phyloP scores from a whole-genome alignment of 2,329 filamentous ascomycete genomes.

The Penicillium olsonii region DNA sequence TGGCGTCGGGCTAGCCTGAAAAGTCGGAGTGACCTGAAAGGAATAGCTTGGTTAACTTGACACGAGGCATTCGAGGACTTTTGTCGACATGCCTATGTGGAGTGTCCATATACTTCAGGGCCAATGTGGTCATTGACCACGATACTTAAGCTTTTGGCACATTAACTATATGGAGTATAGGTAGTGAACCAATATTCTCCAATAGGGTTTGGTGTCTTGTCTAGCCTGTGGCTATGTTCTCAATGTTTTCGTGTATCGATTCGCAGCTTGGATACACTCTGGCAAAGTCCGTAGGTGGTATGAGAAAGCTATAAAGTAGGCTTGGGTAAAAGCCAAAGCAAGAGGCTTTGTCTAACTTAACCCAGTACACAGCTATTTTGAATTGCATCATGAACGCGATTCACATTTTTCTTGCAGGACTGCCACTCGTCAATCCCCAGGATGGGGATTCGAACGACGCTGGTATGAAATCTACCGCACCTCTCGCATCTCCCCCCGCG shows the following conservation, averaged over 20 bases:
- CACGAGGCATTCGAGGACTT: neutral
- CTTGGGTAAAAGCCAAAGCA: neutral
- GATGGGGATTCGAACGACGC: constrained; percentile 1
- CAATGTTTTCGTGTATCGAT: neutral
- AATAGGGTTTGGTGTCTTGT: neutral
- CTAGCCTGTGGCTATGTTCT: neutral
- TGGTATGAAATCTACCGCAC: neutral
- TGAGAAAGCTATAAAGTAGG: neutral
- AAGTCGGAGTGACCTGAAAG: neutral
- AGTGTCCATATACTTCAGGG: neutral
- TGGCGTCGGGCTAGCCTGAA: neutral
- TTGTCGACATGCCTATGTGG: neutral
- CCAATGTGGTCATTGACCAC: neutral
- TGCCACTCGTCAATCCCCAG: constrained; percentile 6
- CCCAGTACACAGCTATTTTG: neutral
- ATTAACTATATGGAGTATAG: neutral
- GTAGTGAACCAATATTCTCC: neutral
- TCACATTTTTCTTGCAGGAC: neutral
- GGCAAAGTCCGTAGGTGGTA: neutral
- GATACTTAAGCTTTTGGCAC: neutral
- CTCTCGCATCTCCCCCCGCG: constrained; percentile 5
- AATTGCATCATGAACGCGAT: neutral
- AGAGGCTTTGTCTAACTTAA: neutral
- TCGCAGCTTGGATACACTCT: neutral
- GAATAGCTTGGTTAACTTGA: neutral